Evolutionary conservation across 305 asterid species (phyloP).

Genomic region (Withania somnifera): DNA sequence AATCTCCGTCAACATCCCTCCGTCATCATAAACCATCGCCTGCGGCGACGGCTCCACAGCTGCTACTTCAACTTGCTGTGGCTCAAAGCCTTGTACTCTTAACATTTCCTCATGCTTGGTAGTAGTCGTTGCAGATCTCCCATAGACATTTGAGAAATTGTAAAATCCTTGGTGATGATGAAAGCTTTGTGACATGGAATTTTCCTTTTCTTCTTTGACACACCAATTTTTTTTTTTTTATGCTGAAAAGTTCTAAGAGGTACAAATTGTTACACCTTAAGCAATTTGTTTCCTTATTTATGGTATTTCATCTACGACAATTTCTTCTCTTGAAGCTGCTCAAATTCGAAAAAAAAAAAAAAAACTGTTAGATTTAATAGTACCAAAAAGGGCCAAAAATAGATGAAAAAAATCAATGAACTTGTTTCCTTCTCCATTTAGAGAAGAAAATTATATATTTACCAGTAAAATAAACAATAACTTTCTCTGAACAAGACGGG

Average conservation of each 20-base stretch:
- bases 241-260: neutral
- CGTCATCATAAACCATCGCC: slow-evolving; percentile 29
- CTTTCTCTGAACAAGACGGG: neutral
- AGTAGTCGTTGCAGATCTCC: slow-evolving; percentile 18
- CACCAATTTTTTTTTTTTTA: neutral
- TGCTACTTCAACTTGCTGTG: slow-evolving; percentile 7
- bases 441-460: neutral
- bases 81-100: slow-evolving; percentile 29
- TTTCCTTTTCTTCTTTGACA: neutral
- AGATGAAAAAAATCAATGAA: neutral
- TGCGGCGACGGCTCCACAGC: neutral
- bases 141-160: slow-evolving; percentile 31
- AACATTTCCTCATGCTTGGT: slow-evolving; percentile 20
- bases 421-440: neutral
- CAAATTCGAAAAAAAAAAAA: neutral
- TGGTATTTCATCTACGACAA: neutral
- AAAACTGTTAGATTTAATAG: neutral
- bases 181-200: slow-evolving; percentile 42
- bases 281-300: neutral
- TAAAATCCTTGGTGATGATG: slow-evolving; percentile 26
- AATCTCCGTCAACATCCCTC: slow-evolving; percentile 40
- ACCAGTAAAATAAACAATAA: slow-evolving; percentile 20
- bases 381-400: neutral
- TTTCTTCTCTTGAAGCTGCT: slow-evolving; percentile 1
- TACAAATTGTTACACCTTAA: no score